A percentile compares a stretch with the other conserved stretches of the same genome.
Conservation (phyloP, 768 basidiomycete species). For the Termitomyces sp. region DNA sequence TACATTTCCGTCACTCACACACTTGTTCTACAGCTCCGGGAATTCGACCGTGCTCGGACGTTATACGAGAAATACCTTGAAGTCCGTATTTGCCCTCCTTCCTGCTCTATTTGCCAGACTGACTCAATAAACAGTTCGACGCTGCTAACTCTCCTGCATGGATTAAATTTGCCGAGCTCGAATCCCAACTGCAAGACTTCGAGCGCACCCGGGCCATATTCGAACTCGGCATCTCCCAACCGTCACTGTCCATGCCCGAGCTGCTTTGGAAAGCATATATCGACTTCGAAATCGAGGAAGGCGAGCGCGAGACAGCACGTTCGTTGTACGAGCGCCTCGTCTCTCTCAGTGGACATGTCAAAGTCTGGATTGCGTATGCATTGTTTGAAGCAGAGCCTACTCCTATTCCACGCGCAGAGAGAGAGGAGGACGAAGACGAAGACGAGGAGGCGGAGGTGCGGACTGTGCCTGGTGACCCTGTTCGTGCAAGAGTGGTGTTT, state of each 20-base stretch:
- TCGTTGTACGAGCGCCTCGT: constrained; percentile 85
- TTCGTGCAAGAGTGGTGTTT: constrained; percentile 33
- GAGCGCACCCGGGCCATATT: constrained; percentile 89
- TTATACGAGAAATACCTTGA: constrained; percentile 95
- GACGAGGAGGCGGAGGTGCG: constrained; percentile 58
- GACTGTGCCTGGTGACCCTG: constrained; percentile 67
- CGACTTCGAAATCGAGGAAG: constrained; percentile 94
- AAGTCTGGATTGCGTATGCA: constrained; percentile 96
- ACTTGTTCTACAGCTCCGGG: constrained; percentile 55
- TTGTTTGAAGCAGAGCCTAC: constrained; percentile 84
- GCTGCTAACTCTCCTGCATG: constrained; percentile 88
- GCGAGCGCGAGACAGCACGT: constrained; percentile 82
- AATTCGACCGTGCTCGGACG: constrained; percentile 90
- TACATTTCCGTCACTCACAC: background rate
- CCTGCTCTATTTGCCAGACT: background rate
- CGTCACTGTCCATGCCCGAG: constrained; percentile 91
- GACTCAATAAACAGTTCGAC: constrained; percentile 52
- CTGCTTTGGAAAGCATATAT: constrained; percentile 93
- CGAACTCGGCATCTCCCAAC: constrained; percentile 83
- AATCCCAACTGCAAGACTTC: constrained; percentile 82
- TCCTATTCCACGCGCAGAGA: constrained; percentile 52
- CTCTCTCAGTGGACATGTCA: constrained; percentile 84
- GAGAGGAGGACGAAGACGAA: constrained; percentile 73
- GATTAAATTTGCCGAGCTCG: constrained; percentile 95
- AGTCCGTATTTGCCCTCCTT: constrained; percentile 33